Conservation (phyloP, 1,139 yeast species). For the Geotrichum bryndzae region DNA sequence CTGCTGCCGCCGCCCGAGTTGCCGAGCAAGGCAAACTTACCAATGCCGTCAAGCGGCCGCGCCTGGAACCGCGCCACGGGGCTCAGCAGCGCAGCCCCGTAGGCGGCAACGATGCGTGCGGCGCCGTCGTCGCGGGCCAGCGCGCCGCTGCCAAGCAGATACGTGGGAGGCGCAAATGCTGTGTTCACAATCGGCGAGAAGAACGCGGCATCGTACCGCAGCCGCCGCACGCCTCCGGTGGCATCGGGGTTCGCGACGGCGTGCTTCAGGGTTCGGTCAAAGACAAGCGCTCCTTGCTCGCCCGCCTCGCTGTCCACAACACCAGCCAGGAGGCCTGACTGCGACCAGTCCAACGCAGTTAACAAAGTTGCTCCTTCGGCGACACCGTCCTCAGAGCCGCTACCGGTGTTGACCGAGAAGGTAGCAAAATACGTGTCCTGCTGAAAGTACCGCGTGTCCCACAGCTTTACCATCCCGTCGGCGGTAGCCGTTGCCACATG, state of each 20-base stretch:
- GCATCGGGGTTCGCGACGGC: neutral
- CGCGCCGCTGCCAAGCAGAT: neutral
- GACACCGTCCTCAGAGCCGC: neutral
- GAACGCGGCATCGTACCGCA: neutral
- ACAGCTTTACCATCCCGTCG: conserved; percentile 70
- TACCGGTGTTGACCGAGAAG: neutral
- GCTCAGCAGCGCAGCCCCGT: neutral
- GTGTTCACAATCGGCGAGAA: neutral
- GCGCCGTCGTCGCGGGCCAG: neutral
- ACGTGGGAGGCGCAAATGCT: neutral
- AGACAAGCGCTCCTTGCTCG: neutral
- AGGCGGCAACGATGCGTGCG: neutral
- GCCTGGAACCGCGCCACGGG: neutral
- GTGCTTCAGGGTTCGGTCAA: neutral
- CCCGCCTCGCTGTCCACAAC: neutral
- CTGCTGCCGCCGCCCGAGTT: neutral
- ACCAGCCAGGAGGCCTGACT: neutral
- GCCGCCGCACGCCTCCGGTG: neutral
- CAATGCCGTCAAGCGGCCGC: neutral
- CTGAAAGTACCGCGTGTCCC: conserved; percentile 48
- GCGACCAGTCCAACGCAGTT: neutral
- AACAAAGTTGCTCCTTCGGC: neutral
- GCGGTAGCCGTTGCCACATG: conserved; percentile 80
- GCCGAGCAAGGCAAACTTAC: conserved; percentile 1
- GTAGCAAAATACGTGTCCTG: neutral